Evolutionary conservation across 257 asterid genomes (phyloP), one percentile per base, ranked within the genome.

Genomic region (Pogostemon cablin): DNA sequence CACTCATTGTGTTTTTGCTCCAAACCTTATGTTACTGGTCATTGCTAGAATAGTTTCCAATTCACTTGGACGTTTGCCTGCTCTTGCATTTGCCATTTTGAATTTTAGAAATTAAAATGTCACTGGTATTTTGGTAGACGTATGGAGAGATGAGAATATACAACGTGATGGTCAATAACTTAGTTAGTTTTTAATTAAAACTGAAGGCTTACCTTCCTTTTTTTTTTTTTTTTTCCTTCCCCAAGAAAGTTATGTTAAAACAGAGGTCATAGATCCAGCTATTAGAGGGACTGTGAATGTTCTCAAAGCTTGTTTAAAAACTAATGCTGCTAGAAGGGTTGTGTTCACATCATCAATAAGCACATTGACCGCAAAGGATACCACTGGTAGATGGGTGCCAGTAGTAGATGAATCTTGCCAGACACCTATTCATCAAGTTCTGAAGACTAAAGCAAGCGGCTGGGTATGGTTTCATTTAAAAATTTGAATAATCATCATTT

Each of bases 281-380:
- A 74, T 81, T 40, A 71, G 42, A 60, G 97, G 98, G 64, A 81
- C 96, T 4, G 57, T 88, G 54, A 93, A 90, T 64, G 79, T 93
- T 65, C 93, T 92, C 48, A 87, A 80, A 75, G 75, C 96, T 62
- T 89, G 98, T 74, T 66, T 80, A 56, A 90, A 76, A 77, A 52
- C 89, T 0, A 74, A 62, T 32, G 75, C 89, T 8, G 85, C 73
- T 25, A 84, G 56, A 74, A 87, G 82, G 73, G 62, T 90, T 61
- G 86, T 87, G 60, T 86, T 87, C 71, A 92, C 98, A 9, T 92
- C 96, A 65, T 89, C 96, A 5, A 78, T 87, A 52, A 92, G 98
- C 75, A 93, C 96, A 3, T 62, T 88, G 83, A 86, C 95, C 4
- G 91, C 97, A n/a, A 90, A 81, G 82, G 88, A 88, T 77, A 58